phyloP scores from a whole-genome alignment of 306 rosid genomes.

The Trifolium pratense region DNA sequence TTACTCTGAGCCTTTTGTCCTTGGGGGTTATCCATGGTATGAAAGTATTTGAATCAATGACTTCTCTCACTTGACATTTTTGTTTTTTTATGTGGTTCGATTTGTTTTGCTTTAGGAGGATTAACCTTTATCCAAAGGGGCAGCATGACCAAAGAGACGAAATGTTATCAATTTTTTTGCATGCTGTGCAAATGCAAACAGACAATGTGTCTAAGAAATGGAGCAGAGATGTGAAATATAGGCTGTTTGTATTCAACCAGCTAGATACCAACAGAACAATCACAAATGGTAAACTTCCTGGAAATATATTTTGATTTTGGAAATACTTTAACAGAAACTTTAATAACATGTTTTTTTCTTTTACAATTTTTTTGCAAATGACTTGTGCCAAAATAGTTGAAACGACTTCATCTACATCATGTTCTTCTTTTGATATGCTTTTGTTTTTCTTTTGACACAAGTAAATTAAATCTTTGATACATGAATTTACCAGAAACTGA shows the following conservation, averaged over 20 bases:
- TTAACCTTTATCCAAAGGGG: neutral
- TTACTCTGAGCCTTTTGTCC: constrained; percentile 28
- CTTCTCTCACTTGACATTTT: too few species aligned
- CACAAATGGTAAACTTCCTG: neutral
- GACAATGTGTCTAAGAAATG: neutral
- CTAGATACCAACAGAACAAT: neutral
- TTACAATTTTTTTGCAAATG: too few species aligned
- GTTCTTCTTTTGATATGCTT: neutral
- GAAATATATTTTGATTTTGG: too few species aligned
- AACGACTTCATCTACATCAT: too few species aligned
- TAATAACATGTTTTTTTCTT: too few species aligned
- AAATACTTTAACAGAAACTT: too few species aligned
- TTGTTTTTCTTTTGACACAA: neutral
- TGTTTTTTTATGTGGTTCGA: too few species aligned
- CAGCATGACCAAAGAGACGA: neutral
- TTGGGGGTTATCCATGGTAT: constrained; percentile 37
- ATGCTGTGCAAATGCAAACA: neutral
- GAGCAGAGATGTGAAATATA: neutral
- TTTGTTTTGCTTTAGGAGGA: constrained; percentile 18
- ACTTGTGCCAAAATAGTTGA: too few species aligned
- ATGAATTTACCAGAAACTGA: neutral
- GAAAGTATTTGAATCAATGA: neutral
- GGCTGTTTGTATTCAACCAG: neutral
- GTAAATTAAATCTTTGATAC: neutral
- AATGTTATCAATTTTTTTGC: neutral